Evolutionary conservation across 179 eudicot species (phyloP), one percentile per base, ranked within the genome.

Genomic region (Silene vulgaris): DNA sequence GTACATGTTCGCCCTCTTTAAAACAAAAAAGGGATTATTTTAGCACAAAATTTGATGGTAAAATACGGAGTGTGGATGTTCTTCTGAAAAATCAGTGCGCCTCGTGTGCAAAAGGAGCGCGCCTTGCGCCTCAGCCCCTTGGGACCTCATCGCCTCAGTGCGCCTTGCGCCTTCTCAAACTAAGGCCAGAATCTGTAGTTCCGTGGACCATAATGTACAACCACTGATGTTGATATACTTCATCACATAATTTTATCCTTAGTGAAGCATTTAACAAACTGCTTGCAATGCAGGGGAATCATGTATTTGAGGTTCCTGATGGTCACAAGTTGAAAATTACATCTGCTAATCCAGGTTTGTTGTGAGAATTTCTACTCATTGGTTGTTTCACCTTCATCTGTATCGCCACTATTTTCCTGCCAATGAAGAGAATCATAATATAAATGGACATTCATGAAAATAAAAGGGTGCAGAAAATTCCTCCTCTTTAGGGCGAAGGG

Each of bases 241-340:
- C 70, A 17, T 65, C n/a, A 57, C 9, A 13, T 45, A 16, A 4
- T 56, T 43, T 61, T 54, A 50, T 14, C 74, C 17, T 45, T 13
- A 2, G n/a, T 72, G 45, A 64, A 72, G 67, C 29, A 48, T 43
- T 67, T 79, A 54, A 75, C 40, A 28, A 71, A 40, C 30, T 48
- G 63, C 69, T 61, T 75, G 52, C 70, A 69, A 65, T 90, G 87
- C 91, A 95, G 99, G 99, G 99, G 43, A 88, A 89, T 87, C 92
- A 88, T 80, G 82, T 86, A 1, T 95, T 92, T 81, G 96, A 95
- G 77, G 97, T 95, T 77, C 97, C 97, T 73, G 84, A 88, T 88
- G 99, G 99, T 74, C 80, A 86, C 87, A 90, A 75, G 76, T 37
- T 95, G 89, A 86, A 78, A 81, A 74, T 93, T 64, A 83, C 90